These are phyloP conservation scores for Arctium minus DNA, from an alignment of 129 eudicot genomes.

Conservation along the genomic window DNA sequence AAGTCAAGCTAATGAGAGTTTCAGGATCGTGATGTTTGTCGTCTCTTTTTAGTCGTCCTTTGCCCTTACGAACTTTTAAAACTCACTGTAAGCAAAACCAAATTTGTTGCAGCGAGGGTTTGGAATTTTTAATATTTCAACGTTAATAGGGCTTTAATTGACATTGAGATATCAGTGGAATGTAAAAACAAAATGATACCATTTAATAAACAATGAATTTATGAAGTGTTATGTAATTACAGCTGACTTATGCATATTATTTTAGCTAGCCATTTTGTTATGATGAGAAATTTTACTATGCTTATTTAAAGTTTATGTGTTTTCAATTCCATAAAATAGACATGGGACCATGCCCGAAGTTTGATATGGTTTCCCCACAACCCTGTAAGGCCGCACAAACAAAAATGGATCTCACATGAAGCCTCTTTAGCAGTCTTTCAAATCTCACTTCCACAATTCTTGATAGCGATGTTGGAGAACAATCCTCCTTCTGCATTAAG, in stretches of 20 bases:
- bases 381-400: too few relatives aligned
- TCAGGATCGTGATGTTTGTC: slow-evolving; percentile 81
- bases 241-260: not conserved
- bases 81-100: slow-evolving; percentile 58
- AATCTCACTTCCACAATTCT: slow-evolving; percentile 53
- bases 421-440: slow-evolving; percentile 24
- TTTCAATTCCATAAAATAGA: slow-evolving; percentile 75
- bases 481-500: slow-evolving; percentile 53
- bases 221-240: not conserved
- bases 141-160: not conserved
- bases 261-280: not conserved
- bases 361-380: too few relatives aligned
- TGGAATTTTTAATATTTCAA: not conserved
- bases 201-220: not conserved
- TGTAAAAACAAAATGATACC: not conserved
- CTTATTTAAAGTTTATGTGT: not conserved
- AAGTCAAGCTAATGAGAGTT: too few relatives aligned
- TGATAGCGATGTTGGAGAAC: slow-evolving; percentile 33
- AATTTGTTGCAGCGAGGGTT: not conserved
- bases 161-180: too few relatives aligned
- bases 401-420: too few relatives aligned
- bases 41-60: slow-evolving; percentile 83
- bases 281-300: not conserved
- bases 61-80: slow-evolving; percentile 98
- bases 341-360: slow-evolving; percentile 97